A percentile compares a stretch with the other conserved stretches of the same genome.
These are phyloP conservation scores for Malassezia caprae DNA, from an alignment of 1,284 basidiomycete genomes.

Conservation along the genomic window DNA sequence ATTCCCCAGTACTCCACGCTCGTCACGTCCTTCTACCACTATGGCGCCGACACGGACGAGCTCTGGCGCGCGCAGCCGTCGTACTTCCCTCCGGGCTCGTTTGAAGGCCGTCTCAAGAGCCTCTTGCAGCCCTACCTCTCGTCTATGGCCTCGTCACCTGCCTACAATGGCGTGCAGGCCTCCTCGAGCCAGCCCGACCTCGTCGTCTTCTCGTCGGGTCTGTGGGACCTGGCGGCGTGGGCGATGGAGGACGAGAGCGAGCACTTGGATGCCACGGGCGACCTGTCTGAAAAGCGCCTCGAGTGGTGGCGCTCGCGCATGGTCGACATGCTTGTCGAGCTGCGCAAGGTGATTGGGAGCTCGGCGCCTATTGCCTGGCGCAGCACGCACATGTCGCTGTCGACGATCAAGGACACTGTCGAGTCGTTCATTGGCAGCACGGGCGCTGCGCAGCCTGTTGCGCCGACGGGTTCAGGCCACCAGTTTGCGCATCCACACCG, in stretches of 20 bases:
- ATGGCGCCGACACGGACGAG: conserved; percentile 47
- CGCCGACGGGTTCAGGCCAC: conserved; percentile 18
- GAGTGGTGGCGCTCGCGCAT: conserved; percentile 45
- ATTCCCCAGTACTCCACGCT: conserved; percentile 44
- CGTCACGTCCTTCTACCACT: conserved; percentile 48
- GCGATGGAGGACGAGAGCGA: conserved; percentile 42
- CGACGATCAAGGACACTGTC: conserved; percentile 24
- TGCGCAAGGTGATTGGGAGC: conserved; percentile 17
- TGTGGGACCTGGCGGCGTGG: conserved; percentile 49
- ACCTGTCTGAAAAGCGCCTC: conserved; percentile 42
- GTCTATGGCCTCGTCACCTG: conserved; percentile 8
- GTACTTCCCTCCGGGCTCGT: conserved; percentile 45
- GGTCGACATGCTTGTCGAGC: conserved; percentile 35
- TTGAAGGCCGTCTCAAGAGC: conserved; percentile 47
- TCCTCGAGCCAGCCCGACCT: conserved; percentile 41
- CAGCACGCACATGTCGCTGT: conserved; percentile 25
- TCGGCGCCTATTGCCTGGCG: conserved; percentile 31
- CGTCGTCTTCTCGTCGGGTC: conserved; percentile 45
- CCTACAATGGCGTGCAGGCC: background rate
- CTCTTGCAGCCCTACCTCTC: conserved; percentile 42
- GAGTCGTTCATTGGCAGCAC: conserved; percentile 28
- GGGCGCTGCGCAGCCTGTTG: conserved; percentile 1
- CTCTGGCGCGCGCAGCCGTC: conserved; percentile 42
- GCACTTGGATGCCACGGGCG: conserved; percentile 20
- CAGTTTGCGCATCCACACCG: conserved; percentile 36